phyloP scores from a whole-genome alignment of 2,329 filamentous ascomycete species.

The Diplodia seriata region DNA sequence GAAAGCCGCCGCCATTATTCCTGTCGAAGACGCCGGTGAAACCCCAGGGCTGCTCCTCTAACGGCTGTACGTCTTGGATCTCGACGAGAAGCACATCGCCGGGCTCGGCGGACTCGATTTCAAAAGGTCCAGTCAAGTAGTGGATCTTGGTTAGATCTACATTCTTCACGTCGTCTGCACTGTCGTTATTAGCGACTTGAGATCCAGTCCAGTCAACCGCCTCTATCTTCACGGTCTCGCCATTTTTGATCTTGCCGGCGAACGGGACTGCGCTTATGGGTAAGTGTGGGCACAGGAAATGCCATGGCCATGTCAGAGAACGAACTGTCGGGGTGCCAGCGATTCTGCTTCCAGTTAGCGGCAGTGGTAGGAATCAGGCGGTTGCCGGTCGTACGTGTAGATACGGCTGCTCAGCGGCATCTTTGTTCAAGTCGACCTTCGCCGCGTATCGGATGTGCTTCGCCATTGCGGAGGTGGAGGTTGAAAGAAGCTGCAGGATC shows the following conservation, averaged over 20 bases:
- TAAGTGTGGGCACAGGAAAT: neutral
- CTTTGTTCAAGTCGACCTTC: slow-evolving; percentile 75
- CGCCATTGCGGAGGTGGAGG: slow-evolving; percentile 49
- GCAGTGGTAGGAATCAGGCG: neutral
- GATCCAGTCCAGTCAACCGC: slow-evolving; percentile 79
- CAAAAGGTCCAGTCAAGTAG: slow-evolving; percentile 88
- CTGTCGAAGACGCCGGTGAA: slow-evolving; percentile 84
- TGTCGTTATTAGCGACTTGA: slow-evolving; percentile 88
- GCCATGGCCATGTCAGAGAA: slow-evolving; percentile 28
- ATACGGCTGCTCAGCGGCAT: slow-evolving; percentile 71
- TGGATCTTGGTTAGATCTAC: slow-evolving; percentile 85
- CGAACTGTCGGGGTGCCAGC: slow-evolving; percentile 90
- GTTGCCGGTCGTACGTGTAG: slow-evolving; percentile 66
- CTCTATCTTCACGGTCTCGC: slow-evolving; percentile 91
- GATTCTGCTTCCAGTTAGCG: slow-evolving; percentile 65
- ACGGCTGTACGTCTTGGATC: slow-evolving; percentile 91
- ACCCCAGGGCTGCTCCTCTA: slow-evolving; percentile 86
- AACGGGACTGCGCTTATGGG: slow-evolving; percentile 70
- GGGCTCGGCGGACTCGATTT: slow-evolving; percentile 82
- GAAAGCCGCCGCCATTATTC: slow-evolving; percentile 84
- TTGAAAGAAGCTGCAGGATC: neutral
- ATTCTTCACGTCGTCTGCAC: slow-evolving; percentile 84
- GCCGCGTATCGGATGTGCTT: slow-evolving; percentile 72
- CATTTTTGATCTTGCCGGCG: slow-evolving; percentile 74
- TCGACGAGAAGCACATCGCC: slow-evolving; percentile 87